A percentile compares a stretch with the other conserved stretches of the same genome.
These are phyloP conservation scores for Claviceps sp. DNA, from an alignment of 2,329 filamentous ascomycete genomes.

Conservation along the genomic window DNA sequence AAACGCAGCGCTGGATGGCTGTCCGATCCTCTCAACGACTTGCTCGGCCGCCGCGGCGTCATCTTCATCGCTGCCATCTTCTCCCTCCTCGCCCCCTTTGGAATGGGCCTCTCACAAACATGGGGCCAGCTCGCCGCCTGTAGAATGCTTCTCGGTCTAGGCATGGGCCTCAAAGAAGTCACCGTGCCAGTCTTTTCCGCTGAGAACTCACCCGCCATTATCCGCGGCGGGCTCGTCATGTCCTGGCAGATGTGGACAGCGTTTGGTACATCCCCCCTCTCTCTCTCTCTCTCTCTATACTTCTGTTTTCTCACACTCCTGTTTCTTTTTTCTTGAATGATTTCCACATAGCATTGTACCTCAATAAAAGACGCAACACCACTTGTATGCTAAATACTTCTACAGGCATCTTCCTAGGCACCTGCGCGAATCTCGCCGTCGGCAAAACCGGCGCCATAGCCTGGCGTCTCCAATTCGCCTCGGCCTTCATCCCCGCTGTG, in stretches of 20 bases:
- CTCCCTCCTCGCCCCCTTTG: slow-evolving; percentile 47
- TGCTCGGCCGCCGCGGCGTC: slow-evolving; percentile 45
- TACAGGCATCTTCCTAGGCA: slow-evolving; percentile 50
- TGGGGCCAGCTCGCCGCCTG: slow-evolving; percentile 45
- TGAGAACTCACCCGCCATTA: slow-evolving; percentile 37
- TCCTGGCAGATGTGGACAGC: slow-evolving; percentile 36
- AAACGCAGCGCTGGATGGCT: slow-evolving; percentile 39
- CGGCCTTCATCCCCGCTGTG: slow-evolving; percentile 51
- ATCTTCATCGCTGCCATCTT: slow-evolving; percentile 53
- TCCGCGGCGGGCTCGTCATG: slow-evolving; percentile 40
- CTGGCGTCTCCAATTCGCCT: slow-evolving; percentile 52
- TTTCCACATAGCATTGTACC: no score
- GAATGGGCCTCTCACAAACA: slow-evolving; percentile 42
- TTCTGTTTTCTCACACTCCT: neutral
- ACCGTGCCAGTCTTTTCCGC: slow-evolving; percentile 41
- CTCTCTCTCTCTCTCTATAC: neutral
- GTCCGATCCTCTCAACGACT: slow-evolving; percentile 47
- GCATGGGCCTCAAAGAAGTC: slow-evolving; percentile 41
- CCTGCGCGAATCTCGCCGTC: slow-evolving; percentile 50
- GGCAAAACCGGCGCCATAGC: slow-evolving; percentile 43
- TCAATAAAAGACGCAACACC: no score
- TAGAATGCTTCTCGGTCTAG: slow-evolving; percentile 39
- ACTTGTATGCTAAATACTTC: no score
- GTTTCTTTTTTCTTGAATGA: no score
- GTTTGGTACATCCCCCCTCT: neutral